These are phyloP conservation scores for Trichoderma koningiopsis DNA, from an alignment of 2,329 filamentous ascomycete genomes.

Conservation along the genomic window DNA sequence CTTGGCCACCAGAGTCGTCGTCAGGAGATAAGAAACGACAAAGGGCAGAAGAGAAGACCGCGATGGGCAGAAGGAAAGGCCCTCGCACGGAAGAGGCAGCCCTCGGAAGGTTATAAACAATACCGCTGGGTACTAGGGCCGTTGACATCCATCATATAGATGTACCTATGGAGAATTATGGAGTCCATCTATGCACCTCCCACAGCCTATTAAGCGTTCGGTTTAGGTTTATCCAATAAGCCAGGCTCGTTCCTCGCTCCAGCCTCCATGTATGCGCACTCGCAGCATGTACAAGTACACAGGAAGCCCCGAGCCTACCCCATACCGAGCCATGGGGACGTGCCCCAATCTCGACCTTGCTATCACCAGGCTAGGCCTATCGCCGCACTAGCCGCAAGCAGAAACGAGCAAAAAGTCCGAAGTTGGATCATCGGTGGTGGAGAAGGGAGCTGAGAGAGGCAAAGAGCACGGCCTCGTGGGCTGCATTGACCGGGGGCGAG, in stretches of 20 bases:
- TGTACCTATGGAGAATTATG: not conserved
- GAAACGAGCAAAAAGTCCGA: constrained; percentile 15
- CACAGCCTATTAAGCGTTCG: not conserved
- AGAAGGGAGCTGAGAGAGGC: constrained; percentile 19
- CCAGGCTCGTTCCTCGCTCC: not conserved
- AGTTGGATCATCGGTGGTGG: constrained; percentile 6
- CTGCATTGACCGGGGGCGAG: constrained; percentile 11
- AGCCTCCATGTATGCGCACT: not conserved
- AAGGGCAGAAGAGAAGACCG: not conserved
- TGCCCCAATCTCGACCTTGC: constrained; percentile 7
- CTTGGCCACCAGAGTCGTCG: not conserved
- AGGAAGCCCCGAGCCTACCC: constrained; percentile 17
- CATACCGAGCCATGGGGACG: constrained; percentile 4
- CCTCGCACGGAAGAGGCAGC: not conserved
- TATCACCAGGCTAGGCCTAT: not conserved
- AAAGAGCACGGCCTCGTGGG: constrained; percentile 9
- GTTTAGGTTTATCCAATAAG: not conserved
- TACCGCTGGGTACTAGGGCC: not conserved
- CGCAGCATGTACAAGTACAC: constrained; percentile 1
- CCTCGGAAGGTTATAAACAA: not conserved
- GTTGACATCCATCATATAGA: not conserved
- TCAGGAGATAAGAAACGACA: not conserved
- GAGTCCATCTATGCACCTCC: not conserved
- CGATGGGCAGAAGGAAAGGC: not conserved
- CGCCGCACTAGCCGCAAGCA: not conserved